Base-by-base conservation (phyloP, 441 rosid species). In the Rhodomyrtus psidioides region DNA sequence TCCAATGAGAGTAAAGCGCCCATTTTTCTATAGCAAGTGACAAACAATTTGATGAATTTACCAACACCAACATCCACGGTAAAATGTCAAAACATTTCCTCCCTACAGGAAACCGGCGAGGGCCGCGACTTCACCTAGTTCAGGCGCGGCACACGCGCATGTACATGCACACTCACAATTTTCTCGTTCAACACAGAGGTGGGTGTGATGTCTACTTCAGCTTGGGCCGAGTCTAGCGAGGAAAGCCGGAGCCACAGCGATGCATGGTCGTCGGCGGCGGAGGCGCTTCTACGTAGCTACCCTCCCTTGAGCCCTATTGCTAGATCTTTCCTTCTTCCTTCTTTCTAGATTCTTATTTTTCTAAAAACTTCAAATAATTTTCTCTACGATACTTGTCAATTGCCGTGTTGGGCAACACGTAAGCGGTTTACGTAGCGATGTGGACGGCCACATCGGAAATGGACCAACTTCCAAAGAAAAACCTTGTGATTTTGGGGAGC, bases 91-190 rank as follows among this genome's bases (percentile, higher is more conserved):
- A 19, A 30, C 6, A 17, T 30, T 27, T 62, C 15, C 0, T 6
- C 26, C 2, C 15, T 27, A 10, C 51, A 19, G 7, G 6, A 53
- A 53, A 15, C 23, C 6, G 7, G 6, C 17, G 8, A 58, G 27
- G 65, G 34, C 17, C 30, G 14, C 5, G 16, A n/a, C 8, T 27
- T 59, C 70, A 1, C 1, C 2, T 2, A 27, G 15, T 27, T 27
- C 9, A 14, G 30, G 39, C 0, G 0, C 0, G 1, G 3, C 34
- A 12, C 56, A 7, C 24, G 0, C 4, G 4, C 4, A 1, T 4
- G 2, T 7, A 3, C 57, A 21, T 9, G 4, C 59, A 9, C 27
- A 8, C 9, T 24, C 13, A 9, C 9, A 2, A 23, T 56, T 23
- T 56, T 23, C 6, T 0, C 4, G 4, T 56, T 56, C 6, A 23